A percentile compares a stretch with the other conserved stretches of the same genome.
These are phyloP conservation scores for Talaromyces sp. DNA, from an alignment of 2,329 filamentous ascomycete genomes.

Conservation along the genomic window DNA sequence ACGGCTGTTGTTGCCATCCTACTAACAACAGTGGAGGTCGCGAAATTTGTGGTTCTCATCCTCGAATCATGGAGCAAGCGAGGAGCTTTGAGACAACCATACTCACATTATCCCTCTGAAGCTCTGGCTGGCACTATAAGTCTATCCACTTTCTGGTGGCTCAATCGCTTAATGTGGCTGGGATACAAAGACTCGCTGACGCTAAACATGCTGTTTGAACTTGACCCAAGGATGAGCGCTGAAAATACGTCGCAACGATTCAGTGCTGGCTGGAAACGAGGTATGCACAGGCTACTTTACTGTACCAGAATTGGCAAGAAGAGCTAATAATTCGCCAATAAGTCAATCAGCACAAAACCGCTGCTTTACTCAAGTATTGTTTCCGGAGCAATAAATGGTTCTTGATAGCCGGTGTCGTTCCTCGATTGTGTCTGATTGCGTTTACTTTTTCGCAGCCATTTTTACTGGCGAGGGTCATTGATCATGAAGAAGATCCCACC, in stretches of 20 bases:
- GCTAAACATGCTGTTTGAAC: constrained; percentile 40
- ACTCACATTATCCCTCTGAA: background rate
- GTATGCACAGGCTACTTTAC: background rate
- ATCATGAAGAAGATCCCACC: constrained; percentile 29
- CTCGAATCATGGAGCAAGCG: constrained; percentile 5
- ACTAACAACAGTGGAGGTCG: background rate
- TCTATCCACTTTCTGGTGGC: constrained; percentile 43
- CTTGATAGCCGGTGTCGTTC: constrained; percentile 30
- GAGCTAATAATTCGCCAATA: background rate
- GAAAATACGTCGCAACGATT: constrained; percentile 26
- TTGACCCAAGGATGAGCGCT: constrained; percentile 46
- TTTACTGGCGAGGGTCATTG: constrained; percentile 35
- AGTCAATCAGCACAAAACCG: constrained; percentile 6
- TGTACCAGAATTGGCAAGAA: background rate
- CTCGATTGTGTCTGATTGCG: constrained; percentile 32
- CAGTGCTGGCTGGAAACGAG: background rate
- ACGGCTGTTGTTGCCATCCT: background rate
- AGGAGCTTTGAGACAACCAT: background rate
- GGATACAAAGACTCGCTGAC: constrained; percentile 42
- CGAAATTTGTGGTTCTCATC: background rate
- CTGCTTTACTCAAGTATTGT: constrained; percentile 28
- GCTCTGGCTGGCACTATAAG: background rate
- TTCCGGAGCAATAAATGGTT: constrained; percentile 32
- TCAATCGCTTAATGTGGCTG: constrained; percentile 46
- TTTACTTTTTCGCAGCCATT: constrained; percentile 39